Base-by-base conservation (phyloP, 2,329 filamentous ascomycete species). In the Septoria petroselini region DNA sequence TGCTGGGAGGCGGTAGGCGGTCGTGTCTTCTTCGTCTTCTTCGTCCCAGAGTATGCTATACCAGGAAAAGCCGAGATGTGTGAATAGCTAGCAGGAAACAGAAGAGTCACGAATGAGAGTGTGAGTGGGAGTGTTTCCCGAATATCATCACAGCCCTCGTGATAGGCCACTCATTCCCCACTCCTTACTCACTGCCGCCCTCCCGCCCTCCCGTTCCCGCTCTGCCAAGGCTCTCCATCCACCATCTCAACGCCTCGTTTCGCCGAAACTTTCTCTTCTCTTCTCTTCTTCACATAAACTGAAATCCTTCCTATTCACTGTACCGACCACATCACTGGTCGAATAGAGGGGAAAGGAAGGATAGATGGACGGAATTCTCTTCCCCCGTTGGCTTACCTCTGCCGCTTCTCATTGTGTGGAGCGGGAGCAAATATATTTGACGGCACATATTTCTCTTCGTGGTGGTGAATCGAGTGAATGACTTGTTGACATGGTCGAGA, bases 281-380 rank as follows among this genome's bases (percentile, higher is more conserved):
- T 61, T 33, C 58, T 62, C 65, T 60, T 64, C 59, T 62, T 58
- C 59, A 69, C 63, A 67, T 68, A 73, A 73, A 68, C 62, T 58
- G 58, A 58, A 61, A 61, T 68, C 71, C 71, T 72, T 69, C 79
- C 77, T 82, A 84, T 84, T 83, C 81, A 83, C 80, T 84, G 80
- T 81, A 76, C 74, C 73, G 78, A 77, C 73, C 68, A 47, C 4
- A 73, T 73, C 66, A 69, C 70, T 68, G 58, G 73, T 75, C 76
- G 73, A 72, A 69, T 76, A 78, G 81, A 84, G 80, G 81, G 81
- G 81, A 84, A 84, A 83, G 78, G 80, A 76, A 80, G 79, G 81
- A 79, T 61, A 84, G 80, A 81, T 58, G 60, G 72, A 76, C 65
- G 69, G 15, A 39, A n/a, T n/a, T n/a, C n/a, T n/a, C 35, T n/a